Evolutionary conservation across 441 rosid genomes (phyloP).

Genomic region (Eutrema salsugineum): DNA sequence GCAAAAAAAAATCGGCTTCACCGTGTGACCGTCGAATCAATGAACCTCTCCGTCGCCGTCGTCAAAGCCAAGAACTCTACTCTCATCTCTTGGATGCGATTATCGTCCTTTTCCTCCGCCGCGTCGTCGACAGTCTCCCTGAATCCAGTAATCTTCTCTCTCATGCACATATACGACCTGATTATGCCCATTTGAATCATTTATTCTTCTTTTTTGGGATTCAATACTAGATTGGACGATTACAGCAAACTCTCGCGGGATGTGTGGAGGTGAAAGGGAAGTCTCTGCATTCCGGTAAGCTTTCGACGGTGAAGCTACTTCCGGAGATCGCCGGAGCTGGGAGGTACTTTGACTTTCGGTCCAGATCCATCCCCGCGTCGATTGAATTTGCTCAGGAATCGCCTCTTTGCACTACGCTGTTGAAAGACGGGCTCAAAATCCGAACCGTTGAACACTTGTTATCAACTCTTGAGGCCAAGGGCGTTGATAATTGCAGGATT

Average conservation of each 20-base stretch:
- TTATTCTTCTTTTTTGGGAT: neutral
- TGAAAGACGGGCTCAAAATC: slow-evolving; percentile 45
- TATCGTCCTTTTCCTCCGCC: slow-evolving; percentile 10
- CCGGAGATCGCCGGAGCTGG: slow-evolving; percentile 73
- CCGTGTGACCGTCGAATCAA: slow-evolving; percentile 4
- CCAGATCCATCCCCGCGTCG: slow-evolving; percentile 59
- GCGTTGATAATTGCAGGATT: slow-evolving; percentile 78
- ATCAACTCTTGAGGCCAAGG: slow-evolving; percentile 75
- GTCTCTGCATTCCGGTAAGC: slow-evolving; percentile 47
- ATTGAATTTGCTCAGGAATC: slow-evolving; percentile 55
- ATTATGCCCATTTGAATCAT: neutral
- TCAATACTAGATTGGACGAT: slow-evolving; percentile 24
- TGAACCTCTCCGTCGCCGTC: slow-evolving; percentile 15
- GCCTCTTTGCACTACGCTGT: slow-evolving; percentile 69
- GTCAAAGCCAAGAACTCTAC: neutral
- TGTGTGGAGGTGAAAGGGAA: slow-evolving; percentile 21
- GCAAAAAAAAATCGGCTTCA: no score
- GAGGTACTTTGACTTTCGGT: slow-evolving; percentile 52
- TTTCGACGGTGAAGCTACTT: slow-evolving; percentile 52
- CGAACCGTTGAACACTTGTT: slow-evolving; percentile 88
- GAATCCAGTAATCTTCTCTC: slow-evolving; percentile 21
- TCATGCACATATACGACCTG: neutral
- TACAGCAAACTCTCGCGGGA: slow-evolving; percentile 30
- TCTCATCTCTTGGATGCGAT: neutral
- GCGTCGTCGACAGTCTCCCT: slow-evolving; percentile 10